Evolutionary conservation across 2,329 filamentous ascomycete species (phyloP), one percentile per base, ranked within the genome.

Genomic region (Beauveria bassiana): DNA sequence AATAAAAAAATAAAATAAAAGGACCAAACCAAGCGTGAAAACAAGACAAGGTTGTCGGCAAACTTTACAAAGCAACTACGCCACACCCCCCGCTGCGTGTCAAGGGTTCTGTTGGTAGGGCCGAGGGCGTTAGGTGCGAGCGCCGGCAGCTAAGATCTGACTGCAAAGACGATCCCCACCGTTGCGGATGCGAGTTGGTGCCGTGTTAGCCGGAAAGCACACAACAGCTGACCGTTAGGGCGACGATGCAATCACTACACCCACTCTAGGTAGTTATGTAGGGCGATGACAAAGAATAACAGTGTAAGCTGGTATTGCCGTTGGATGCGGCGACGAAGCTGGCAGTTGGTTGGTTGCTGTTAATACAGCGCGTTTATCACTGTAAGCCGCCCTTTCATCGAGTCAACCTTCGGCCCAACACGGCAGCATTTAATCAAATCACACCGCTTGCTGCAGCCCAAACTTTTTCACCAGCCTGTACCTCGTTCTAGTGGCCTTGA

Each of bases 121-220:
- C 24, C 24, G 24, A 26, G 24, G 24, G 24, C 24, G 24, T 53
- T 53, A 47, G 7, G 26, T 46, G 57, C 57, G 57, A 60, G 40
- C 57, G n/a, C 57, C 57, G 49, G 16, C 28, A 38, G 58, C 58
- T 61, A 61, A 61, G 58, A 61, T 61, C 58, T 61, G 58, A 61
- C 58, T 22, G 50, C 50, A 24, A 49, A 34, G 50, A 26, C n/a
- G 58, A 61, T 54, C 50, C 31, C 58, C 58, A 61, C 58, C 40
- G 22, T 61, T 61, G 50, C 40, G 49, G 54, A 57, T 47, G 54
- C 28, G 43, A 20, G 16, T 38, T 57, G 42, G 42, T 61, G 58
- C 58, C 58, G 58, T 61, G 49, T 54, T 61, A 61, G 58, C 50
- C 58, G 58, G 58, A 20, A 14, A 47, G 42, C 9, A 3, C 6